Base-by-base conservation (phyloP, 306 rosid species). In the Ammopiptanthus mongolicus region DNA sequence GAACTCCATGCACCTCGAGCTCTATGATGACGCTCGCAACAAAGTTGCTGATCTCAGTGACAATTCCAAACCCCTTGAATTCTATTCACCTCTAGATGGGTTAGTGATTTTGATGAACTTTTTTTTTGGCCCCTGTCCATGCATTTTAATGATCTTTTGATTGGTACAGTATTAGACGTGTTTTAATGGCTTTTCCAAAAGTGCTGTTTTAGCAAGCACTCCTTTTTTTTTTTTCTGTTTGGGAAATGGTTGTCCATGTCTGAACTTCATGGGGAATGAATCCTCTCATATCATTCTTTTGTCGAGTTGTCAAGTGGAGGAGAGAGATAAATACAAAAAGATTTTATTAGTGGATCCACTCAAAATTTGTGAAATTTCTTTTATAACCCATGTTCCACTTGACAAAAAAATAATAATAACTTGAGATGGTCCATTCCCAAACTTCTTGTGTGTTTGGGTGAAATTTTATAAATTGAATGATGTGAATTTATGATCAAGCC, bases 41-140 rank as follows among this genome's bases (percentile, higher is more conserved):
- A 90, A 88, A 82, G 33, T 93, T 70, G 80, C 92, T 18, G 90
- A 84, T 84, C 88, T 91, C 42, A 11, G 37, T 25, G 90, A 93
- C 55, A 73, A 89, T 84, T 87, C 89, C 42, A 82, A 68, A 68
- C 90, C 88, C 12, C 86, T 94, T 18, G 93, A 90, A 4, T 94
- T 85, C 77, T 94, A 91, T 64, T 89, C 94, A 6, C 98, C 98
- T 21, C 69, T 86, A n/a, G 85, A 91, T 69, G 98, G 97, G 97
- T 93, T 31, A 41, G 77, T 55, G 17, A 3, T 18, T 39, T 22
- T 71, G 6, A 3, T 58, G 6, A 44, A 3, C 56, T 15, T 55
- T 76, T 11, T 17, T 47, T 3, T 44, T 76, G 3, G 3, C 29
- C 22, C 0, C 11, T 15, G 14, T 61, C 6, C 15, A 31, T 36